Evolutionary conservation across 305 asterid species (phyloP), one percentile per base, ranked within the genome.

Genomic region (Fraxinus sp.): DNA sequence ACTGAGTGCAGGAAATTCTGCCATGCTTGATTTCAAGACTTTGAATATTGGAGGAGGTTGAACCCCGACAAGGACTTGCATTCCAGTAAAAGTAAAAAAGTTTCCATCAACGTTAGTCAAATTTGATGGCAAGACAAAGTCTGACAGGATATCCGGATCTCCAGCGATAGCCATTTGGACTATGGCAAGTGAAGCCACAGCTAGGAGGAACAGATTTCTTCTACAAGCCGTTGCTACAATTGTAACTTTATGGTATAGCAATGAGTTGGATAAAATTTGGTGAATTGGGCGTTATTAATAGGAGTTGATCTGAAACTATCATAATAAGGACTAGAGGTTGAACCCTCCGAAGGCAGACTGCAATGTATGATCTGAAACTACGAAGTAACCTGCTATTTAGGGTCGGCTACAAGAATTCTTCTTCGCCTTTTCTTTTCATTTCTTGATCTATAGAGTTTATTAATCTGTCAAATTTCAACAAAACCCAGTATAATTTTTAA

Each of bases 91-190:
- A 4, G 94, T 91, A 88, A 91, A 92, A 88, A 89, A 87, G 80
- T 33, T 79, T 0, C 91, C 91, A 49, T 86, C 86, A 0, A 78
- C 1, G 30, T 41, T 79, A 1, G 81, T 72, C 32, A 62, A 10
- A 75, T 84, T 84, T 1, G 83, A 73, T 0, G 92, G 91, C 36
- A 90, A 52, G 10, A 90, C n/a, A 39, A 88, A 91, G 73, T 92
- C 96, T 0, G 91, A 84, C 28, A 88, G 87, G 77, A 92, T 91
- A 75, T 91, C 91, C 8, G 94, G 94, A 43, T 91, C 94, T 24
- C 88, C 88, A 10, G 89, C 91, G 20, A 14, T 18, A 0, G 83
- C 81, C n/a, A 68, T 82, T 71, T 79, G 85, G 77, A 78, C 22
- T 33, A 36, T 36, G 41, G 41, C 41, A 20, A 86, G 68, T n/a